Evolutionary conservation across 2,329 filamentous ascomycete genomes (phyloP).

Genomic region (Fusarium buharicum): DNA sequence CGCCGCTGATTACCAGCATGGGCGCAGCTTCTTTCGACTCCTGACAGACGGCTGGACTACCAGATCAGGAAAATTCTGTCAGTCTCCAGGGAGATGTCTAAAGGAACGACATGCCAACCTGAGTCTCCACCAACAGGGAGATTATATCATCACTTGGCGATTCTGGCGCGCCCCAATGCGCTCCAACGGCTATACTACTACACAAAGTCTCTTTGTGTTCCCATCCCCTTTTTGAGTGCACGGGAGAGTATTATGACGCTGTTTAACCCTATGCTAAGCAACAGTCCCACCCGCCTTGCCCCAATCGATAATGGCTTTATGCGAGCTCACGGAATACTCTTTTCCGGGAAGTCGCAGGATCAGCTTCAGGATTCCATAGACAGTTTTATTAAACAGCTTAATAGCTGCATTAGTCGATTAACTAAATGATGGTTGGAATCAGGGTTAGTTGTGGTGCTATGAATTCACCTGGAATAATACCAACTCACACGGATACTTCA

Average conservation of each 20-base stretch:
- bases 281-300: slow-evolving; percentile 49
- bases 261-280: slow-evolving; percentile 67
- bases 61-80: too few species aligned
- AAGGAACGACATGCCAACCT: too few species aligned
- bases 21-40: too few species aligned
- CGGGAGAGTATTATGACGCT: slow-evolving; percentile 76
- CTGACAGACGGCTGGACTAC: too few species aligned
- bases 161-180: slow-evolving; percentile 75
- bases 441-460: slow-evolving; percentile 48
- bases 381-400: slow-evolving; percentile 65
- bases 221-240: slow-evolving; percentile 73
- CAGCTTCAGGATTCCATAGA: slow-evolving; percentile 57
- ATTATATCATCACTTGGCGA: slow-evolving; percentile 89
- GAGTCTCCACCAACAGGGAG: slow-evolving; percentile 80
- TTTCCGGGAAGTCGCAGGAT: slow-evolving; percentile 61
- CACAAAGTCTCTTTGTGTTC: slow-evolving; percentile 74
- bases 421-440: slow-evolving; percentile 63
- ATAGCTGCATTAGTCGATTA: slow-evolving; percentile 64
- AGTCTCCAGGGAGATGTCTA: too few species aligned
- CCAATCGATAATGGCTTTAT: slow-evolving; percentile 69
- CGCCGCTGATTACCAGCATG: too few species aligned
- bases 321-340: slow-evolving; percentile 71
- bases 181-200: slow-evolving; percentile 80
- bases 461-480: neutral
- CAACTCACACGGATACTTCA: slow-evolving; percentile 44